phyloP scores from a whole-genome alignment of 495 filamentous ascomycete species.

The Hypoxylon trugodes region DNA sequence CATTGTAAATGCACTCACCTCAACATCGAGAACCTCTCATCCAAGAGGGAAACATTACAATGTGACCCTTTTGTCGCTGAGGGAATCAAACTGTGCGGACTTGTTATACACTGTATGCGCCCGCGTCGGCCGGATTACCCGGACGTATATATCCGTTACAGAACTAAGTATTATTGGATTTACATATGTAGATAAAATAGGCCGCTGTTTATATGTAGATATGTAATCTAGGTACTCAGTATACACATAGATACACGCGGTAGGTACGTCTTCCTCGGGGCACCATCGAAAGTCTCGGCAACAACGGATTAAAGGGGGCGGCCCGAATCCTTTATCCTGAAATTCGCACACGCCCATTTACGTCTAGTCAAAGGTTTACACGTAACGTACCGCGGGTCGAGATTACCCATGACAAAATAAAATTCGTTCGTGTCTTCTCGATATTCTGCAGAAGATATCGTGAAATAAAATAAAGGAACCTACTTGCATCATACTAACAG shows the following conservation, averaged over 20 bases:
- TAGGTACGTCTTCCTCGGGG: no score
- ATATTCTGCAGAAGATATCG: no score
- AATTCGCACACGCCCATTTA: neutral
- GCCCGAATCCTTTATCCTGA: slow-evolving; percentile 24
- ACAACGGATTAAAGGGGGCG: slow-evolving; percentile 16
- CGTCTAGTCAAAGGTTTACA: neutral
- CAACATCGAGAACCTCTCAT: no score
- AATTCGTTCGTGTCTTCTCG: no score
- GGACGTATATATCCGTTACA: neutral
- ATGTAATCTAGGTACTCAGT: neutral
- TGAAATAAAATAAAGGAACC: neutral
- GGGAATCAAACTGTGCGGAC: neutral
- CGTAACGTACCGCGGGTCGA: slow-evolving; percentile 8
- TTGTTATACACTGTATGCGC: slow-evolving; percentile 10
- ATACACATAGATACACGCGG: no score
- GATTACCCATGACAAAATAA: slow-evolving; percentile 10
- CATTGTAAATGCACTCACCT: no score
- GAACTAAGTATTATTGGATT: neutral
- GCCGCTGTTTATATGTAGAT: slow-evolving; percentile 5
- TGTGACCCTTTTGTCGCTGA: neutral
- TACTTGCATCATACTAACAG: neutral
- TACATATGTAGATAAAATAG: neutral
- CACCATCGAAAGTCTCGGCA: no score
- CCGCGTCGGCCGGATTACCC: slow-evolving; percentile 20
- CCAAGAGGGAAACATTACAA: neutral